These are phyloP conservation scores for Heliosperma pusillum DNA, from an alignment of 148 eudicot species.

Conservation along the genomic window DNA sequence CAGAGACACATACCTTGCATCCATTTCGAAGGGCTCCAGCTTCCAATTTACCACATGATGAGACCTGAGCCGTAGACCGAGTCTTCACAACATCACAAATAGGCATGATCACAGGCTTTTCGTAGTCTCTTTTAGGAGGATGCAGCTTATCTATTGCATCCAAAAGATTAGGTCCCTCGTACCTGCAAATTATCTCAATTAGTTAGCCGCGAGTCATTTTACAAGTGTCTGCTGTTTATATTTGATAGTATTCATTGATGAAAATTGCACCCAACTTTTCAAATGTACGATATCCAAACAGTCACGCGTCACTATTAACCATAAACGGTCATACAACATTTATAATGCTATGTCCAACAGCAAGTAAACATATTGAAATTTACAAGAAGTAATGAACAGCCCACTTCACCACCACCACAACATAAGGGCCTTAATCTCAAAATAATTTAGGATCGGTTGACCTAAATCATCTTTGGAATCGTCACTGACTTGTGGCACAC, in stretches of 20 bases:
- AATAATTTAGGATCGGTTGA: too few relatives aligned
- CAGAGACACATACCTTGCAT: constrained; percentile 47
- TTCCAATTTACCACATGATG: constrained; percentile 86
- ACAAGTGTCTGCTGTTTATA: not conserved
- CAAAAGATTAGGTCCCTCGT: constrained; percentile 67
- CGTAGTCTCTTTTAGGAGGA: constrained; percentile 79
- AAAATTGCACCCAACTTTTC: not conserved
- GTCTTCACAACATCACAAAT: constrained; percentile 81
- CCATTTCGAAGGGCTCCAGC: constrained; percentile 86
- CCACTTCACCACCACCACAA: not conserved
- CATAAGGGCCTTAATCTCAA: not conserved
- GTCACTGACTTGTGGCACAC: too few relatives aligned
- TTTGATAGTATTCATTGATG: not conserved
- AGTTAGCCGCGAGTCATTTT: not conserved
- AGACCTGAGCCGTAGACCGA: constrained; percentile 69
- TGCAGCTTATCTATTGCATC: constrained; percentile 70
- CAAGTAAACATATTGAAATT: not conserved
- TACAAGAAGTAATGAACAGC: not conserved
- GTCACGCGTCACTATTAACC: not conserved
- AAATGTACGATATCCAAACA: not conserved
- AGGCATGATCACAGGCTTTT: constrained; percentile 81
- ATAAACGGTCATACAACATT: not conserved
- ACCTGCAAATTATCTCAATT: constrained; percentile 47
- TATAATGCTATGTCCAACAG: not conserved
- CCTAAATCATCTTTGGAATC: too few relatives aligned